Evolutionary conservation across 805 yeast species (phyloP), one percentile per base, ranked within the genome.

Genomic region (Saccharomycopsis synnaedendra): DNA sequence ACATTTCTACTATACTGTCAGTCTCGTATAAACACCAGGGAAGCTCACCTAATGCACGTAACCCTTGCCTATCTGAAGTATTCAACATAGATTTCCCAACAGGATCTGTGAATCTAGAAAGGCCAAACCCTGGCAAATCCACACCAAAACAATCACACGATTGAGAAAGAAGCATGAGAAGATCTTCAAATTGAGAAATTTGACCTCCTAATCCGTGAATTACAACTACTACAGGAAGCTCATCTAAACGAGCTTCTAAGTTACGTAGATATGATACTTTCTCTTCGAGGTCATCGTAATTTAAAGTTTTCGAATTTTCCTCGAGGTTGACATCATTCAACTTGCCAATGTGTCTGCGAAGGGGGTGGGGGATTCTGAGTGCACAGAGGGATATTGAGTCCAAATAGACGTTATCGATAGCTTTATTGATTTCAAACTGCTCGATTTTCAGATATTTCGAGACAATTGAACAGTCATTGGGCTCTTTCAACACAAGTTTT

Each of bases 161-260:
- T 54, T 75, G 78, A 34, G 82, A 66, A 54, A 85, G 75, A 45
- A 76, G 67, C 31, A 78, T 80, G 5, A 59, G 47, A 60, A 85
- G 64, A 1, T 82, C 79, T 57, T 85, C 93, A 60, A 89, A 89
- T 60, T 88, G 96, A 28, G 86, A 76, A 59, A 85, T 67, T 56
- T 81, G 90, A 2, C 97, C 97, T 1, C 97, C 97, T 27, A 90
- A 63, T 0, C 97, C 97, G 65, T 88, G 97, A 19, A 89, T 59
- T 48, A 87, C 75, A 2, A 86, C 63, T 4, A 83, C 62, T 2
- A 80, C 65, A 0, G 94, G 94, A 39, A 78, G 58, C 9, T 67
- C 67, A 29, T 69, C 61, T 37, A 77, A 46, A 39, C 52, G 51
- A 8, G 42, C 7, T 9, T 50, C 49, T 7, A 56, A 36, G n/a